Base-by-base conservation (phyloP, 768 basidiomycete genomes). In the Ramaria rubella region DNA sequence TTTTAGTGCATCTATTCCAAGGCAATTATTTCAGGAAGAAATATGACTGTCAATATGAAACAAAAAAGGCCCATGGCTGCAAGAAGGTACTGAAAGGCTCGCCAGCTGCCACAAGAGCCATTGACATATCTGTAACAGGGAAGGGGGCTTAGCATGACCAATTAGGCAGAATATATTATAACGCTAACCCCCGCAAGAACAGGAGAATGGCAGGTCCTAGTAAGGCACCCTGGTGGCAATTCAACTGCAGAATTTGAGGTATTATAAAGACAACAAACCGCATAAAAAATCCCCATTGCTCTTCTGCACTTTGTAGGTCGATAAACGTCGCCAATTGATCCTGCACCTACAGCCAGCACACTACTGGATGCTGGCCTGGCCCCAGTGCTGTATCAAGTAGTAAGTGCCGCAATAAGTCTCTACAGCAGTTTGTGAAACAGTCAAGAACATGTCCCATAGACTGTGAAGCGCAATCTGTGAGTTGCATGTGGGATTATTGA, bases 301-400 rank as follows among this genome's bases (percentile, higher is more conserved):
- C 50, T 52, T 11, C 50, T 33, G 24, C 50, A 33, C 26, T 52
- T 33, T 23, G 50, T 52, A 15, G 50, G 50, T 33, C 26, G 31
- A 21, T 52, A 52, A 33, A 52, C 36, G 24, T 52, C 50, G 11
- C 50, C 50, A 14, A 52, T 52, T 17, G 50, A 52, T 19, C 50
- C 50, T 12, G 50, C 50, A 24, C 50, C 50, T 33, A 52, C 50
- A 33, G 50, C 50, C 19, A 52, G 24, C 30, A 52, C 50, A 23
- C 50, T 52, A 19, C 50, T 52, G n/a, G 50, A 29, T 2, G 30
- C 50, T 19, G 23, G 30, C 50, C 50, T 52, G 23, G 26, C 24
- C 6, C 2, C n/a, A n/a, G n/a, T n/a, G n/a, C n/a, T n/a, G n/a
- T n/a, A n/a, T n/a, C n/a, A n/a, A n/a, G n/a, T n/a, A n/a, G n/a